Conservation (phyloP, 108 stramenopile species). For the Cyclotella atomus region DNA sequence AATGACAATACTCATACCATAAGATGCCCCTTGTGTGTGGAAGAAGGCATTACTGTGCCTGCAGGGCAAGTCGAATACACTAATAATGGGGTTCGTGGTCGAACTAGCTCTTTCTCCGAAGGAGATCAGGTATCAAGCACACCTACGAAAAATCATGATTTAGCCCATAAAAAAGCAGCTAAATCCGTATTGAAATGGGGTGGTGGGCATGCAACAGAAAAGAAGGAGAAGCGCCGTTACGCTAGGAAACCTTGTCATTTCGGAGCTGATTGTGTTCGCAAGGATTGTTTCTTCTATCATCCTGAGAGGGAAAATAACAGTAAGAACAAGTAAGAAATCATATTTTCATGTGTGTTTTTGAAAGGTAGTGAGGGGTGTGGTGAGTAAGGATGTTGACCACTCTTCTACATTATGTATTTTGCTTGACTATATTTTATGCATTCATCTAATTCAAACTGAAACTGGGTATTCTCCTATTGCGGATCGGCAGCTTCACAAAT, state of each 20-base stretch:
- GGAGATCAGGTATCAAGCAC: constrained; percentile 8
- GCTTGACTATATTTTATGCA: too few relatives aligned
- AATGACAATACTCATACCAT: constrained; percentile 41
- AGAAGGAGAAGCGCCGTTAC: constrained; percentile 63
- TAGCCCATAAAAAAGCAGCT: constrained; percentile 60
- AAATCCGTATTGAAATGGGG: constrained; percentile 92
- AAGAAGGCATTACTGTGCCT: constrained; percentile 81
- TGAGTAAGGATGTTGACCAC: too few relatives aligned
- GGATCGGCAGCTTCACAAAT: too few relatives aligned
- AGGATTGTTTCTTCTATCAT: constrained; percentile 87
- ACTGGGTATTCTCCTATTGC: too few relatives aligned
- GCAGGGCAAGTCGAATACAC: constrained; percentile 84
- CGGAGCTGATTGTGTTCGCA: constrained; percentile 75
- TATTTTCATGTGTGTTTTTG: too few relatives aligned
- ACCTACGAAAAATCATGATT: background rate
- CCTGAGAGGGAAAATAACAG: constrained; percentile 58
- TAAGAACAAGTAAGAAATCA: too few relatives aligned
- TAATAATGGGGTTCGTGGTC: constrained; percentile 76
- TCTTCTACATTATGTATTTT: too few relatives aligned
- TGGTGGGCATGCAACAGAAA: constrained; percentile 84
- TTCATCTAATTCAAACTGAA: too few relatives aligned
- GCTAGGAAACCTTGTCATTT: constrained; percentile 73
- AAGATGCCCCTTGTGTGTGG: constrained; percentile 86
- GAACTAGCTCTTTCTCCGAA: constrained; percentile 35
- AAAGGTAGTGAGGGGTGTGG: too few relatives aligned